phyloP scores from a whole-genome alignment of 2,329 filamentous ascomycete species.

The Penicillium sp. region DNA sequence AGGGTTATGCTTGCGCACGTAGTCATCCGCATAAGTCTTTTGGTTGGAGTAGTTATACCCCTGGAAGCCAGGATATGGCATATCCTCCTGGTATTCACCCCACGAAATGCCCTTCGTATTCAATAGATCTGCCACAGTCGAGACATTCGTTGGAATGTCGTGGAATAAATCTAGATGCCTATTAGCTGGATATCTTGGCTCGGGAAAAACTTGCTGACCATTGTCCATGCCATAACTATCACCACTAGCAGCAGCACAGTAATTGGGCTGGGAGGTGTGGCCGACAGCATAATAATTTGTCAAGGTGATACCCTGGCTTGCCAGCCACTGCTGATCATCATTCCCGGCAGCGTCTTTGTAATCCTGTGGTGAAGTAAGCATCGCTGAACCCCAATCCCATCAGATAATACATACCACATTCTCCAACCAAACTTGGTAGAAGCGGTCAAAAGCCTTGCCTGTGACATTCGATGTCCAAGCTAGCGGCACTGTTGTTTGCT shows the following conservation, averaged over 20 bases:
- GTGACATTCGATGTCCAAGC: conserved; percentile 64
- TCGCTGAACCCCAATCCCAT: background rate
- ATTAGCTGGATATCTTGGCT: background rate
- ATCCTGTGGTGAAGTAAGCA: conserved; percentile 32
- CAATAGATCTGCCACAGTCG: conserved; percentile 69
- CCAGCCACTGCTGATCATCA: conserved; percentile 35
- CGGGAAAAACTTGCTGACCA: conserved; percentile 29
- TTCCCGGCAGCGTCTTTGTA: conserved; percentile 66
- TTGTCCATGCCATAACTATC: conserved; percentile 73
- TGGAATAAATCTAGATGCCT: conserved; percentile 54
- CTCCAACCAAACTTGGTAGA: conserved; percentile 74
- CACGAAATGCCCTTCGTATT: conserved; percentile 65
- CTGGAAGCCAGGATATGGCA: conserved; percentile 73
- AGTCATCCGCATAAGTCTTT: conserved; percentile 66
- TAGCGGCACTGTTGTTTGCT: conserved; percentile 59
- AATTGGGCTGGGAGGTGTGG: conserved; percentile 78
- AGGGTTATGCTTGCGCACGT: conserved; percentile 80
- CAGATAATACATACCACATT: conserved; percentile 57
- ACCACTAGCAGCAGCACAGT: conserved; percentile 66
- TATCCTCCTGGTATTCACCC: conserved; percentile 74
- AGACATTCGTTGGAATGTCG: conserved; percentile 60
- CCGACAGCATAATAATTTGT: conserved; percentile 63
- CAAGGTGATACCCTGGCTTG: conserved; percentile 58
- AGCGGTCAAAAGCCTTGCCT: conserved; percentile 71
- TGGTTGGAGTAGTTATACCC: conserved; percentile 65